Evolutionary conservation across 441 rosid species (phyloP).

Genomic region (Populus tomentosa): DNA sequence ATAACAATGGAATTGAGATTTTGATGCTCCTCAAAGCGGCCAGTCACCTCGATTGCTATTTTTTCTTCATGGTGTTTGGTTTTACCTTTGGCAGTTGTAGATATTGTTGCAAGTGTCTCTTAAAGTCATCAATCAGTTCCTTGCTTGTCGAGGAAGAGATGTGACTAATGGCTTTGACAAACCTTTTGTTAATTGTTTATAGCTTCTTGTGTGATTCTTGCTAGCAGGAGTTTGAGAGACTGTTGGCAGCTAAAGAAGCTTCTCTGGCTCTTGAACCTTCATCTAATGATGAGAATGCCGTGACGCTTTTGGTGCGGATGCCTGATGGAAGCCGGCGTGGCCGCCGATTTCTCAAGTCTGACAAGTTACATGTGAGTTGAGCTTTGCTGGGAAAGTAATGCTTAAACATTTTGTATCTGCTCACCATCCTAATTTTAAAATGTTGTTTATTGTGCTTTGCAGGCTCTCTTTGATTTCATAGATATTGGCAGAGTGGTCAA

Average conservation of each 20-base stretch:
- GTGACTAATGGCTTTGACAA: background rate
- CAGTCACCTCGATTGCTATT: background rate
- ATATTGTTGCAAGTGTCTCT: background rate
- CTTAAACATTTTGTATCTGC: background rate
- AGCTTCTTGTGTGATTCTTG: background rate
- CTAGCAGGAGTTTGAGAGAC: constrained; percentile 80
- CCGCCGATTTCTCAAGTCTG: constrained; percentile 79
- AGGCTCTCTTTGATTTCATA: constrained; percentile 91
- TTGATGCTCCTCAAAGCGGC: background rate
- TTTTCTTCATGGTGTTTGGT: background rate
- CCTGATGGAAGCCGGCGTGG: constrained; percentile 94
- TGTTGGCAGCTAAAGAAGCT: constrained; percentile 79
- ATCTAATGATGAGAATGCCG: constrained; percentile 73
- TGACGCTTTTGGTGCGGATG: constrained; percentile 84
- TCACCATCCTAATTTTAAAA: constrained; percentile 11
- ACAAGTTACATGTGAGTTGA: constrained; percentile 60
- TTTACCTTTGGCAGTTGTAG: background rate
- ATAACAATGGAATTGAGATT: background rate
- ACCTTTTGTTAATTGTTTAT: background rate
- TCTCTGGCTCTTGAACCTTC: constrained; percentile 85
- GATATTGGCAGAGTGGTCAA: constrained; percentile 83
- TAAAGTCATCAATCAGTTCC: background rate
- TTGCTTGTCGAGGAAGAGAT: background rate
- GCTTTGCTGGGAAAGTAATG: background rate
- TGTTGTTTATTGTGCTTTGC: constrained; percentile 26